Evolutionary conservation across 2,329 filamentous ascomycete species (phyloP).

Genomic region (Neonectria punicea): DNA sequence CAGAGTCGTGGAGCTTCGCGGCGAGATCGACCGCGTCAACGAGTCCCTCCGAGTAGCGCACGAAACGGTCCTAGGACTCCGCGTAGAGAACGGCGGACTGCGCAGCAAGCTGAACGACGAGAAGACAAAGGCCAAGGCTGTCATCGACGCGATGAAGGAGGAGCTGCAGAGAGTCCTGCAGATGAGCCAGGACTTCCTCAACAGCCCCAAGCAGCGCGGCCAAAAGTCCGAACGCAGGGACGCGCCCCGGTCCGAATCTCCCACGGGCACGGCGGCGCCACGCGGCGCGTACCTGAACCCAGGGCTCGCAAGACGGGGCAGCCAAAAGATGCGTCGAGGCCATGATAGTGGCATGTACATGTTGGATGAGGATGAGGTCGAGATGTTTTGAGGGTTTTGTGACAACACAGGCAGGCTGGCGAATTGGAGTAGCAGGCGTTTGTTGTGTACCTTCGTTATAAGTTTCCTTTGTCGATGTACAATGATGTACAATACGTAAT

Average conservation of each 20-base stretch:
- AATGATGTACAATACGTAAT: neutral
- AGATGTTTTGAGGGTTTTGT: constrained; percentile 38
- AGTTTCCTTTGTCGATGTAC: constrained; percentile 28
- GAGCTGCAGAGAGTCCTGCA: constrained; percentile 61
- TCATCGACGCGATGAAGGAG: constrained; percentile 61
- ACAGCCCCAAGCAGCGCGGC: constrained; percentile 40
- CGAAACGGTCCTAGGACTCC: constrained; percentile 56
- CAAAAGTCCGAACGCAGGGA: neutral
- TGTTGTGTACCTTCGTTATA: constrained; percentile 25
- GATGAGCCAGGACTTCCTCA: constrained; percentile 59
- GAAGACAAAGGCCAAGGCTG: constrained; percentile 52
- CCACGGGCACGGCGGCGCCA: constrained; percentile 25
- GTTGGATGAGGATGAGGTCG: constrained; percentile 63
- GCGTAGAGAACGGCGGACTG: constrained; percentile 58
- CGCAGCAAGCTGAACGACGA: constrained; percentile 51
- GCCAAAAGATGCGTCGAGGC: constrained; percentile 55
- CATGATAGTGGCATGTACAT: constrained; percentile 67
- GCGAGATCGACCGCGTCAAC: constrained; percentile 60
- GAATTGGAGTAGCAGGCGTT: constrained; percentile 23
- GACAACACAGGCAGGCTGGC: constrained; percentile 1
- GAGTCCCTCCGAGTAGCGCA: constrained; percentile 58
- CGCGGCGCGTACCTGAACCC: constrained; percentile 39
- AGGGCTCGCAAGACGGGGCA: constrained; percentile 45
- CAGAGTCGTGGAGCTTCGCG: constrained; percentile 58
- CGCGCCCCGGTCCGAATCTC: constrained; percentile 21